Conservation (phyloP, 176 grass and related monocot genomes). For the Olyra latifolia region DNA sequence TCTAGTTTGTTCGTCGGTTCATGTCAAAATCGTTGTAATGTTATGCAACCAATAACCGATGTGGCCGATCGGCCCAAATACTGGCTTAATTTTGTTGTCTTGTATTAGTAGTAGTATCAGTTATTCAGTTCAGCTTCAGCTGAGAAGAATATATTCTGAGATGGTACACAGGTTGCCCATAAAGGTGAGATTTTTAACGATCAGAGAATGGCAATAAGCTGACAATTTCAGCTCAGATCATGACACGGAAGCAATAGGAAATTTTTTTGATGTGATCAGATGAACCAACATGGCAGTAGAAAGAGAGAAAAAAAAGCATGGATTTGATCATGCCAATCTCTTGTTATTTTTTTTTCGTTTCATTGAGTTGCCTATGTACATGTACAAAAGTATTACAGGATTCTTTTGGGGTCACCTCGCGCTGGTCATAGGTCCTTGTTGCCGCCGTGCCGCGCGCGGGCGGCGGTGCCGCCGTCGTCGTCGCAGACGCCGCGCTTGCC, state of each 20-base stretch:
- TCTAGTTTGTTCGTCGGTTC: background rate
- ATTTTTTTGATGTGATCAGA: background rate
- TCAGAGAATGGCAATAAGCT: background rate
- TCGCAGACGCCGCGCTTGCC: conserved; percentile 43
- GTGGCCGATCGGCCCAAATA: background rate
- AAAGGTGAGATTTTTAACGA: background rate
- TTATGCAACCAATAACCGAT: background rate
- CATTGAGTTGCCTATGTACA: conserved; percentile 6
- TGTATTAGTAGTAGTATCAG: background rate
- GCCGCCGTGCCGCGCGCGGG: background rate
- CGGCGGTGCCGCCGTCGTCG: conserved; percentile 27
- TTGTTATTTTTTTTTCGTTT: background rate
- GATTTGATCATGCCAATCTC: conserved; percentile 19
- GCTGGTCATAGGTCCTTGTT: conserved; percentile 10
- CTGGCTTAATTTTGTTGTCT: background rate
- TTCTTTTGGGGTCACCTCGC: background rate
- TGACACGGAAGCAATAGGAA: background rate
- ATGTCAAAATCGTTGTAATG: background rate
- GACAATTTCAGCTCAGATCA: background rate
- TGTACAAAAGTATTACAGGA: conserved; percentile 46
- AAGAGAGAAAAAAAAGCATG: background rate
- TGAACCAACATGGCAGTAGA: background rate
- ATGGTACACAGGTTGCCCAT: background rate
- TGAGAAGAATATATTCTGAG: background rate
- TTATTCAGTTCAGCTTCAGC: background rate